Evolutionary conservation across 306 rosid species (phyloP).

Genomic region (Hylodesmum podocarpum): DNA sequence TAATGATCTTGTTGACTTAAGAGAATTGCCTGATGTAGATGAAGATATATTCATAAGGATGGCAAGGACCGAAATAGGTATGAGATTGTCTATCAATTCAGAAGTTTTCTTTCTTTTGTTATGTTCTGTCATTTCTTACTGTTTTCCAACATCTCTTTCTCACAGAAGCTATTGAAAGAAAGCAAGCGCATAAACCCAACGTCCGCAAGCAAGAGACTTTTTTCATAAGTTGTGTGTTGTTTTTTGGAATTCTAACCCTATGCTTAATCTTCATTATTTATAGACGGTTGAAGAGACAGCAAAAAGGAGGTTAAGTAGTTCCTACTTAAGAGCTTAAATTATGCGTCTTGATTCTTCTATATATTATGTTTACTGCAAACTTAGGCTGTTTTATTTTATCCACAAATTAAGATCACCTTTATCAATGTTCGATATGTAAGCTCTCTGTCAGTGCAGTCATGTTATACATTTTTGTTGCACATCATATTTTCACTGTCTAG

Average conservation of each 20-base stretch:
- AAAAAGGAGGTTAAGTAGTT: conserved; percentile 14
- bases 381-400: background rate
- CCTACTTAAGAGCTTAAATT: background rate
- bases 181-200: background rate
- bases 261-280: conserved; percentile 8
- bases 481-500: background rate
- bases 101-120: background rate
- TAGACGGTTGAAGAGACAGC: background rate
- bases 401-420: background rate
- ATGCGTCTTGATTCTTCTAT: background rate
- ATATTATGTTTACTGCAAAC: background rate
- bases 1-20: conserved; percentile 39
- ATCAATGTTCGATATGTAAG: background rate
- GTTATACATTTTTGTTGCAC: background rate
- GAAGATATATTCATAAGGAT: conserved; percentile 50
- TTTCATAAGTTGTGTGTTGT: background rate
- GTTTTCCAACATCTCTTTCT: background rate
- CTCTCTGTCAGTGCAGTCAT: background rate
- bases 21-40: conserved; percentile 30
- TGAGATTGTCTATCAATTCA: background rate
- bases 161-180: background rate
- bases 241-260: conserved; percentile 15
- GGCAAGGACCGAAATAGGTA: conserved; percentile 28
- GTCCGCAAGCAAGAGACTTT: background rate
- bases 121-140: background rate